Percentiles rank a stretch among this genome's conserved stretches.
These are phyloP conservation scores for Discostella stelligeroides DNA, from an alignment of 108 stramenopile genomes.

Conservation along the genomic window DNA sequence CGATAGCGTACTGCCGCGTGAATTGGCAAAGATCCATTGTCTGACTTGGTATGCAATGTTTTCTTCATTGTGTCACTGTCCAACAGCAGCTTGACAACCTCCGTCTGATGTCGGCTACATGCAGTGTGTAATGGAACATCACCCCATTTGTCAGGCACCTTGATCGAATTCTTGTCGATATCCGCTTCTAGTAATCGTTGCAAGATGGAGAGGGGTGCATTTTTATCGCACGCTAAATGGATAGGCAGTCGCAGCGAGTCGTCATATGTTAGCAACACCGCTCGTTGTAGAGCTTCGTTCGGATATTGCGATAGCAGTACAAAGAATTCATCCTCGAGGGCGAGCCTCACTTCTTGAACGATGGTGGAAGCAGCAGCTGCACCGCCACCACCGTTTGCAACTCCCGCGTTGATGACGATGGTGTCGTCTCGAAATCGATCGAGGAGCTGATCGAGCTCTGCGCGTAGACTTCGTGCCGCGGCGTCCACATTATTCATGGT, in stretches of 20 bases:
- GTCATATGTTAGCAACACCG: slow-evolving; percentile 53
- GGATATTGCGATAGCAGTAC: slow-evolving; percentile 56
- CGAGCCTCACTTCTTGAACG: slow-evolving; percentile 27
- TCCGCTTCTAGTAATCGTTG: slow-evolving; percentile 55
- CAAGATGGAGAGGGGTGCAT: slow-evolving; percentile 64
- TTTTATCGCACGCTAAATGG: slow-evolving; percentile 72
- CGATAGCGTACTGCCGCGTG: slow-evolving; percentile 67
- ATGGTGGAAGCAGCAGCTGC: slow-evolving; percentile 16
- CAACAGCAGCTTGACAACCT: slow-evolving; percentile 58
- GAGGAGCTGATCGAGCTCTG: slow-evolving; percentile 35
- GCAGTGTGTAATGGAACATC: slow-evolving; percentile 48
- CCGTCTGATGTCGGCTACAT: slow-evolving; percentile 33
- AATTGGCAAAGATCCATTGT: slow-evolving; percentile 58
- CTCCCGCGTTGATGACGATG: slow-evolving; percentile 11
- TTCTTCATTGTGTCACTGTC: slow-evolving; percentile 52
- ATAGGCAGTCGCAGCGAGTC: slow-evolving; percentile 53
- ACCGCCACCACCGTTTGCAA: no score
- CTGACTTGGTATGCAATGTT: slow-evolving; percentile 51
- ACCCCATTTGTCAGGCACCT: slow-evolving; percentile 63
- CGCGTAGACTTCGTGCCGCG: slow-evolving; percentile 13
- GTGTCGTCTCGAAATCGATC: slow-evolving; percentile 34
- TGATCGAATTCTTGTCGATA: slow-evolving; percentile 46
- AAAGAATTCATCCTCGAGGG: slow-evolving; percentile 55
- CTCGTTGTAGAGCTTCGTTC: slow-evolving; percentile 38
- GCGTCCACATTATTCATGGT: background rate